Evolutionary conservation across 331 rosid species (phyloP).

Genomic region (Arachis monticola): DNA sequence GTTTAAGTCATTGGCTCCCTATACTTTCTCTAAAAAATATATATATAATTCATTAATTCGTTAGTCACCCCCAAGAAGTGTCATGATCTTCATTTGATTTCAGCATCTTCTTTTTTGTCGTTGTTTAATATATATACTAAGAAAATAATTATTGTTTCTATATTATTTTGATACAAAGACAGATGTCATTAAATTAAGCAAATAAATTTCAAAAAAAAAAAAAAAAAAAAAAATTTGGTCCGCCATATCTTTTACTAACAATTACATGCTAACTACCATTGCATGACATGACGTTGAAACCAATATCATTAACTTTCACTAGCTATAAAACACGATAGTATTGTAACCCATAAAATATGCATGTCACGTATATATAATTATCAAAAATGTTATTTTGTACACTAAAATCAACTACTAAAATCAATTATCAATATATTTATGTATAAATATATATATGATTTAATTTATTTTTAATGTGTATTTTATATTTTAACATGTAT

Average conservation of each 20-base stretch:
- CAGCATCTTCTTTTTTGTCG: neutral
- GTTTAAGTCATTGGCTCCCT: too few species aligned
- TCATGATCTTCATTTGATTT: conserved; percentile 5
- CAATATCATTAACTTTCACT: conserved; percentile 16
- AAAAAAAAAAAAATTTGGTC: neutral
- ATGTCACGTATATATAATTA: neutral
- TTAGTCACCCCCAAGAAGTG: neutral
- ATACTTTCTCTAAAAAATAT: too few species aligned
- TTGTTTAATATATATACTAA: neutral
- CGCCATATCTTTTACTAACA: conserved; percentile 7
- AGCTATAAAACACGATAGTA: neutral
- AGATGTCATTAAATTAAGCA: neutral
- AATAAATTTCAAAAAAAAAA: too few species aligned
- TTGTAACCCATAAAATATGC: neutral
- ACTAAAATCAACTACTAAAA: too few species aligned
- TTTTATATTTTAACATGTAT: too few species aligned
- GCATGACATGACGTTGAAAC: conserved; percentile 40
- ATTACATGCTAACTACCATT: conserved; percentile 29
- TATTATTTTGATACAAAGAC: neutral
- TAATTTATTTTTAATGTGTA: too few species aligned
- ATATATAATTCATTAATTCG: neutral
- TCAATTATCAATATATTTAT: too few species aligned
- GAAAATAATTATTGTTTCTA: conserved; percentile 17
- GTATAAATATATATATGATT: too few species aligned
- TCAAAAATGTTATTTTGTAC: too few species aligned